Evolutionary conservation across 1,139 yeast genomes (phyloP).

Genomic region (Scheffersomyces parashehatae): DNA sequence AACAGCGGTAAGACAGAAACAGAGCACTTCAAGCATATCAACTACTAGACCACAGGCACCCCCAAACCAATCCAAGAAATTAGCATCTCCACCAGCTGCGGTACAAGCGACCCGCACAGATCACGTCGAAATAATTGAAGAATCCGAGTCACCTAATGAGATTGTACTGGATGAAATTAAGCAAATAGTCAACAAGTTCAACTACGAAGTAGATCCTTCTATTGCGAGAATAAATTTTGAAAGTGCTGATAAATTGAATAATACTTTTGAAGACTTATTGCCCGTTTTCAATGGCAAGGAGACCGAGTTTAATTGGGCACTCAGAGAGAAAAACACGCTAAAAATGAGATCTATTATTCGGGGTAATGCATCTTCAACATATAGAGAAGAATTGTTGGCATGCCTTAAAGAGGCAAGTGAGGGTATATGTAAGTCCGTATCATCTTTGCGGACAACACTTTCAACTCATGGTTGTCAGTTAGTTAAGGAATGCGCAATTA

Average conservation of each 20-base stretch:
- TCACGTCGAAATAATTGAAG: background rate
- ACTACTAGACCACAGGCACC: background rate
- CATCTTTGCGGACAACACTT: conserved; percentile 81
- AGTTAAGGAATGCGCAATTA: conserved; percentile 68
- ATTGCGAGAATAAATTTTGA: conserved; percentile 19
- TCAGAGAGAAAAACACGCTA: conserved; percentile 63
- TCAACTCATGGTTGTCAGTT: conserved; percentile 75
- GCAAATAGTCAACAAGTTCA: conserved; percentile 12
- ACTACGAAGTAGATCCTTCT: conserved; percentile 27
- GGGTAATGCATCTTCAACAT: conserved; percentile 50
- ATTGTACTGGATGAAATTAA: conserved; percentile 5
- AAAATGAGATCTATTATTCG: conserved; percentile 60
- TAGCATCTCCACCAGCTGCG: background rate
- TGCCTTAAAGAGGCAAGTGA: conserved; percentile 50
- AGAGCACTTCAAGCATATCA: background rate
- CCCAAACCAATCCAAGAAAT: background rate
- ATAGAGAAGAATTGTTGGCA: conserved; percentile 42
- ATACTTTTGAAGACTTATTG: conserved; percentile 16
- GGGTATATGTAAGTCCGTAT: conserved; percentile 66
- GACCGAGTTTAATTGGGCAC: conserved; percentile 84
- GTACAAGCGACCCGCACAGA: background rate
- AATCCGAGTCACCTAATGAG: background rate
- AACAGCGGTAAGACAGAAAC: background rate
- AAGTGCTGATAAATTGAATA: conserved; percentile 17
- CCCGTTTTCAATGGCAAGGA: conserved; percentile 72